phyloP scores from a whole-genome alignment of 306 rosid species.

The Trifolium subterraneum region DNA sequence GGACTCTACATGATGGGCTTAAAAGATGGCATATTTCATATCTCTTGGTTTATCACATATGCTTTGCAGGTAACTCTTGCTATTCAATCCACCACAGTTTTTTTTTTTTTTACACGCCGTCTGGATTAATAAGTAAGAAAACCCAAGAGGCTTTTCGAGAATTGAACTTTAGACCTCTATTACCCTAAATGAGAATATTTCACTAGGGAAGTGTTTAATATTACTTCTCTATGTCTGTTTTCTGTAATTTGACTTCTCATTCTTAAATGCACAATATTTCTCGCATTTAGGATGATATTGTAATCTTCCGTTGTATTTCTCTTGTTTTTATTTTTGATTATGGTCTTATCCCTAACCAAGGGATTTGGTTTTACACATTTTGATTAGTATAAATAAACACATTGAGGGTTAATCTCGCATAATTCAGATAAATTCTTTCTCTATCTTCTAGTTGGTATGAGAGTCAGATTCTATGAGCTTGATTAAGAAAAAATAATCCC shows the following conservation, averaged over 20 bases:
- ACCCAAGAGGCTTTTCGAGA: slow-evolving; percentile 12
- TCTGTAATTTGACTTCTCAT: slow-evolving; percentile 26
- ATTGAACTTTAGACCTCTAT: slow-evolving; percentile 6
- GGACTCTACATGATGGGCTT: slow-evolving; percentile 99
- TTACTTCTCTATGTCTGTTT: not conserved
- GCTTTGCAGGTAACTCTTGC: slow-evolving; percentile 73
- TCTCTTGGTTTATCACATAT: slow-evolving; percentile 93
- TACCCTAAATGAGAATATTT: slow-evolving; percentile 15
- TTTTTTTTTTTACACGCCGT: not conserved
- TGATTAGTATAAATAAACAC: not conserved
- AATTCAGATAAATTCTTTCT: too few relatives aligned
- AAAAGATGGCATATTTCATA: slow-evolving; percentile 84
- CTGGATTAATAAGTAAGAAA: slow-evolving; percentile 17
- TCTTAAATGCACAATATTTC: slow-evolving; percentile 11
- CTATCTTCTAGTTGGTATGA: too few relatives aligned
- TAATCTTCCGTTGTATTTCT: not conserved
- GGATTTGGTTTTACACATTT: not conserved
- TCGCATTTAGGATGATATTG: not conserved
- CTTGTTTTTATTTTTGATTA: not conserved
- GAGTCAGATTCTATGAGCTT: too few relatives aligned
- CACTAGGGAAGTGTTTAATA: slow-evolving; percentile 13
- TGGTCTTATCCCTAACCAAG: not conserved
- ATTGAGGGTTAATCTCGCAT: too few relatives aligned
- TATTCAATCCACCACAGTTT: slow-evolving; percentile 26
- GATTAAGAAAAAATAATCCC: too few relatives aligned